Conservation (phyloP, 2,329 filamentous ascomycete genomes). For the Fusarium bactridioides region DNA sequence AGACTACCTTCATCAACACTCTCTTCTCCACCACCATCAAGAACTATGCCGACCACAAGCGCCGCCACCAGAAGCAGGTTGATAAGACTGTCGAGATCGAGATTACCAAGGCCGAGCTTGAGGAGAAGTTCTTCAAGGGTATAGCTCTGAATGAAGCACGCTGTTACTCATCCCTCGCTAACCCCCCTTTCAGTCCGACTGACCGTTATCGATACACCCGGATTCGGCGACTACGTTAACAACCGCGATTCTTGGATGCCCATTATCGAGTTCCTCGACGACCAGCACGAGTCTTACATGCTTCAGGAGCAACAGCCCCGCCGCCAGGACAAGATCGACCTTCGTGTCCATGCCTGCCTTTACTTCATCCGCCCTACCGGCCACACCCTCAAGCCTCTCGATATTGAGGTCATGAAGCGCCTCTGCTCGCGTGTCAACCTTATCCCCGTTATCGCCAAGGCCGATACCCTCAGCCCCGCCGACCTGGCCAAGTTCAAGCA, state of each 20-base stretch:
- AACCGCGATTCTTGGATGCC: slow-evolving; percentile 99
- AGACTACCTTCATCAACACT: slow-evolving; percentile 99
- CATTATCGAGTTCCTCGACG: slow-evolving; percentile 99
- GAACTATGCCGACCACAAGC: slow-evolving; percentile 99
- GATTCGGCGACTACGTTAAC: slow-evolving; percentile 99
- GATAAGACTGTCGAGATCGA: slow-evolving; percentile 99
- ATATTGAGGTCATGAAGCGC: slow-evolving; percentile 99
- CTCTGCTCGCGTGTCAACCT: slow-evolving; percentile 97
- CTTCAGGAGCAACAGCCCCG: slow-evolving; percentile 99
- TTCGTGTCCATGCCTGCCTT: slow-evolving; percentile 96
- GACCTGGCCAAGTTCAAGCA: slow-evolving; percentile 96
- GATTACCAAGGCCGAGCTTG: slow-evolving; percentile 98
- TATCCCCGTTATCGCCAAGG: slow-evolving; percentile 98
- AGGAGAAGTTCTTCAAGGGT: slow-evolving; percentile 99
- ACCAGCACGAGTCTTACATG: slow-evolving; percentile 99
- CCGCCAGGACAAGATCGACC: slow-evolving; percentile 98
- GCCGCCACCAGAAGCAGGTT: slow-evolving; percentile 98
- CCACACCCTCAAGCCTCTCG: slow-evolving; percentile 96
- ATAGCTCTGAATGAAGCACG: slow-evolving; percentile 35
- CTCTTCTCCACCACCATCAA: slow-evolving; percentile 99
- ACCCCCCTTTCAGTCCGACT: slow-evolving; percentile 75
- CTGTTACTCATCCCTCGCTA: slow-evolving; percentile 21
- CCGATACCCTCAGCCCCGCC: slow-evolving; percentile 92
- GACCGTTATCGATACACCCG: slow-evolving; percentile 98
- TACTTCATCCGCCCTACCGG: slow-evolving; percentile 99